phyloP scores from a whole-genome alignment of 2,329 filamentous ascomycete species.

The Verticillium nonalfalfae region DNA sequence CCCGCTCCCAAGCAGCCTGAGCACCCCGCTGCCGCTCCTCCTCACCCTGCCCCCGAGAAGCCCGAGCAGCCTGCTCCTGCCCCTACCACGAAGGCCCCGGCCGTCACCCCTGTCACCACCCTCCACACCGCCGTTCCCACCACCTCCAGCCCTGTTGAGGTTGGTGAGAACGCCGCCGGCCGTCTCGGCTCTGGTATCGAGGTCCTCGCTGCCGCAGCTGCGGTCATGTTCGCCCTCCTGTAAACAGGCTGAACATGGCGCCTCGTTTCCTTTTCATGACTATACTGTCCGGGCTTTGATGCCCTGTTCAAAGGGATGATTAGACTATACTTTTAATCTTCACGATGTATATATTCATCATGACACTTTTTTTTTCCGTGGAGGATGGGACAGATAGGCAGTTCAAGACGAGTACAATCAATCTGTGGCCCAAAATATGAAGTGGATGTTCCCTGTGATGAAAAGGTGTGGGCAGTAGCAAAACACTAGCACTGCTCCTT shows the following conservation, averaged over 20 bases:
- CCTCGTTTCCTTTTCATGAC: not conserved
- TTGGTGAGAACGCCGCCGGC: not conserved
- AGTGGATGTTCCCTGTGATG: not conserved
- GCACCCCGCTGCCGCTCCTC: too few species aligned
- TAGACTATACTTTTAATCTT: conserved; percentile 1
- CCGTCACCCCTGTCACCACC: not conserved
- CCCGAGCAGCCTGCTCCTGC: not conserved
- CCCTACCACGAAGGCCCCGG: not conserved
- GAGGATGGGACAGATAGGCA: not conserved
- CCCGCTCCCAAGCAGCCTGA: not conserved
- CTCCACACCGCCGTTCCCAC: not conserved
- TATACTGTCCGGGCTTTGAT: not conserved
- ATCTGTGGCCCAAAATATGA: not conserved
- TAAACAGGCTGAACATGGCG: not conserved
- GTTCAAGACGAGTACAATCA: not conserved
- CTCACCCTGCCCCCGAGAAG: not conserved
- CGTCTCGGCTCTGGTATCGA: conserved; percentile 3
- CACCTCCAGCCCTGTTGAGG: not conserved
- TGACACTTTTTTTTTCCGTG: not conserved
- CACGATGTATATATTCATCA: conserved; percentile 1
- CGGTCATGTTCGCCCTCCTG: conserved; percentile 2
- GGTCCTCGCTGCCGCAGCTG: conserved; percentile 1
- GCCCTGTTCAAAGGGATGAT: not conserved
- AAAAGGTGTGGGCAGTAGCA: not conserved
- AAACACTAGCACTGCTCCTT: not conserved